A percentile compares a stretch with the other conserved stretches of the same genome.
Evolutionary conservation across 225 moss, liverwort and hornwort species (phyloP).

Genomic region (Climacium dendroides): DNA sequence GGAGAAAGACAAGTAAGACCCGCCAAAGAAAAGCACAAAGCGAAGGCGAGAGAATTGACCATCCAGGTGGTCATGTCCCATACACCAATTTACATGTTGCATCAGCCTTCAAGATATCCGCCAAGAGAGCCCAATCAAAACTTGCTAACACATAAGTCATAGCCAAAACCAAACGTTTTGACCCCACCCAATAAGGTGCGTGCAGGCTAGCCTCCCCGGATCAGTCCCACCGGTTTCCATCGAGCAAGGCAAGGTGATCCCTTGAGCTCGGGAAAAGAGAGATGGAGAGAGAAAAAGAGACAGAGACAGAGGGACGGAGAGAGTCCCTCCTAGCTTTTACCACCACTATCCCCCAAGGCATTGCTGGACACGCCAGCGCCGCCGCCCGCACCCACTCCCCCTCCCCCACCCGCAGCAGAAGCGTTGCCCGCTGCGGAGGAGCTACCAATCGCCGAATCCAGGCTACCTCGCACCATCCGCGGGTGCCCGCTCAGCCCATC

Average conservation of each 20-base stretch:
- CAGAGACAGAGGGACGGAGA: background rate
- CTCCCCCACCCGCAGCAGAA: slow-evolving; percentile 30
- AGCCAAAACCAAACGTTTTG: slow-evolving; percentile 40
- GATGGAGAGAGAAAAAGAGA: background rate
- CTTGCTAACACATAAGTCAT: slow-evolving; percentile 52
- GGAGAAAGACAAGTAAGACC: background rate
- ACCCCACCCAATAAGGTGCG: slow-evolving; percentile 21
- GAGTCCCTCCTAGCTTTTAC: slow-evolving; percentile 46
- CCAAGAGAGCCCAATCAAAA: slow-evolving; percentile 39
- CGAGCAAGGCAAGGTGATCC: slow-evolving; percentile 38
- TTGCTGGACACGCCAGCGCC: slow-evolving; percentile 38
- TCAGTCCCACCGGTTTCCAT: slow-evolving; percentile 4
- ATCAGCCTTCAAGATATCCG: slow-evolving; percentile 50
- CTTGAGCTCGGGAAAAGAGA: slow-evolving; percentile 1
- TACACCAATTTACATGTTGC: slow-evolving; percentile 82
- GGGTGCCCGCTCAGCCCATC: slow-evolving; percentile 50
- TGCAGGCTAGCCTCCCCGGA: slow-evolving; percentile 1
- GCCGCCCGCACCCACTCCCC: slow-evolving; percentile 1
- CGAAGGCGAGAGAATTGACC: slow-evolving; percentile 1
- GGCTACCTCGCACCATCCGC: slow-evolving; percentile 44
- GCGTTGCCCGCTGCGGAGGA: slow-evolving; percentile 18
- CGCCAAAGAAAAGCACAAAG: background rate
- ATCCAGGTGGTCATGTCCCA: slow-evolving; percentile 41
- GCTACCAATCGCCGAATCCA: slow-evolving; percentile 41
- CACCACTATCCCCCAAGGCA: slow-evolving; percentile 48